A percentile compares a stretch with the other conserved stretches of the same genome.
phyloP scores from a whole-genome alignment of 1,284 basidiomycete genomes.

The Pisolithus thermaeus region DNA sequence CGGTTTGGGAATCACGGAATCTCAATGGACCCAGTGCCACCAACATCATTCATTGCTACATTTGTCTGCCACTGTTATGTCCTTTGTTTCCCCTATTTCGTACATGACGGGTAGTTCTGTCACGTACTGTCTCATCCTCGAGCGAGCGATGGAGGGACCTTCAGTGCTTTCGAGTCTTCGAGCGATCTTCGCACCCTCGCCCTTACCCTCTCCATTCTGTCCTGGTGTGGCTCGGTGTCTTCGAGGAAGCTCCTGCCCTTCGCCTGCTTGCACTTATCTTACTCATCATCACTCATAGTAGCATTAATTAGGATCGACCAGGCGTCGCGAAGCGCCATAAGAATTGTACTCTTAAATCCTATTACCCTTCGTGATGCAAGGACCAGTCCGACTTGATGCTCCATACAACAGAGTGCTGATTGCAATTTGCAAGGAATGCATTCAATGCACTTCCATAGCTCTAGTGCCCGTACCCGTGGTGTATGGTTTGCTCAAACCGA shows the following conservation, averaged over 20 bases:
- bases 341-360: conserved; percentile 30
- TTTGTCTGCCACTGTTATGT: conserved; percentile 11
- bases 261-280: conserved; percentile 23
- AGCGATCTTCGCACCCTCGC: not conserved
- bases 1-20: not conserved
- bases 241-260: conserved; percentile 11
- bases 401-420: no score
- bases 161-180: not conserved
- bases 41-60: conserved; percentile 24
- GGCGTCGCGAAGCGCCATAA: conserved; percentile 26
- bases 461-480: conserved; percentile 43
- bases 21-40: conserved; percentile 2
- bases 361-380: no score
- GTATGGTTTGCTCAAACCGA: conserved; percentile 65
- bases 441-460: no score
- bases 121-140: not conserved
- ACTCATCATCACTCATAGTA: conserved; percentile 29
- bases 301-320: conserved; percentile 24
- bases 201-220: not conserved
- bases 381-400: no score
- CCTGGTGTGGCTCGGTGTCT: conserved; percentile 8
- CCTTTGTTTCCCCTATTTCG: conserved; percentile 1
- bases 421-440: no score
- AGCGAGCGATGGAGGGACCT: not conserved
- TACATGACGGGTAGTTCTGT: not conserved